A percentile compares a stretch with the other conserved stretches of the same genome.
Conservation (phyloP, 352 stramenopile genomes). For the Pythium chondricola region DNA sequence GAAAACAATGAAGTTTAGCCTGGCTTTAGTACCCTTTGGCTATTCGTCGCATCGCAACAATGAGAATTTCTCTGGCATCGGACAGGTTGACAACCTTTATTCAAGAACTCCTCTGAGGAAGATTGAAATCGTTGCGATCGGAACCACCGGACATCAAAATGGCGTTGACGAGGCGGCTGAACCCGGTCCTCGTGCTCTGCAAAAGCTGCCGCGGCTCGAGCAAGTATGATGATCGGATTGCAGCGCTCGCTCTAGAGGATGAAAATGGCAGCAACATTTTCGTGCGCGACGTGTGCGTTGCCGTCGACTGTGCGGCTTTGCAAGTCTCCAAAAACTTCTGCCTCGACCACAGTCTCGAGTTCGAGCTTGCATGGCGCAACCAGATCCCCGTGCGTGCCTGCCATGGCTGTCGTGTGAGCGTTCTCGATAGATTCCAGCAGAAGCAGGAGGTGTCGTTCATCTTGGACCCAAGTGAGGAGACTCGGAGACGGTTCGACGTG, state of each 20-base stretch:
- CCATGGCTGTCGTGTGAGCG: slow-evolving; percentile 38
- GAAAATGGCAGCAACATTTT: slow-evolving; percentile 28
- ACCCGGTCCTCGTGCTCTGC: slow-evolving; percentile 60
- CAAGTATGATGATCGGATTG: slow-evolving; percentile 25
- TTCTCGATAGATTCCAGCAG: slow-evolving; percentile 37
- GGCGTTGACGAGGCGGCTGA: slow-evolving; percentile 36
- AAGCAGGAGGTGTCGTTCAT: slow-evolving; percentile 62
- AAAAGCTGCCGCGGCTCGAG: slow-evolving; percentile 29
- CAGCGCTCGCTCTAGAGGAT: slow-evolving; percentile 14
- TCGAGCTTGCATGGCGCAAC: slow-evolving; percentile 42
- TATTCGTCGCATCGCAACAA: too few species aligned
- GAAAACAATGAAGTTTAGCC: too few species aligned
- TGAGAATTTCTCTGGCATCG: too few species aligned
- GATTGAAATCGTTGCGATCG: too few species aligned
- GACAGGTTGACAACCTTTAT: too few species aligned
- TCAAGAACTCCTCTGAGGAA: too few species aligned
- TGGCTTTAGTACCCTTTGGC: too few species aligned
- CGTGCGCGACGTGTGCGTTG: slow-evolving; percentile 54
- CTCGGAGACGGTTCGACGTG: slow-evolving; percentile 18
- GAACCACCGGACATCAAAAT: too few species aligned
- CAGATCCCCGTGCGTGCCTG: slow-evolving; percentile 39
- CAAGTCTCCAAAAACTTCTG: slow-evolving; percentile 55
- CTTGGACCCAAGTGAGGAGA: slow-evolving; percentile 22
- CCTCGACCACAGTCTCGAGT: slow-evolving; percentile 34
- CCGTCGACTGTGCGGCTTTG: slow-evolving; percentile 35